Percentiles rank a stretch among this genome's conserved stretches.
These are phyloP conservation scores for Lupinus albus DNA, from an alignment of 306 rosid species.

Conservation along the genomic window DNA sequence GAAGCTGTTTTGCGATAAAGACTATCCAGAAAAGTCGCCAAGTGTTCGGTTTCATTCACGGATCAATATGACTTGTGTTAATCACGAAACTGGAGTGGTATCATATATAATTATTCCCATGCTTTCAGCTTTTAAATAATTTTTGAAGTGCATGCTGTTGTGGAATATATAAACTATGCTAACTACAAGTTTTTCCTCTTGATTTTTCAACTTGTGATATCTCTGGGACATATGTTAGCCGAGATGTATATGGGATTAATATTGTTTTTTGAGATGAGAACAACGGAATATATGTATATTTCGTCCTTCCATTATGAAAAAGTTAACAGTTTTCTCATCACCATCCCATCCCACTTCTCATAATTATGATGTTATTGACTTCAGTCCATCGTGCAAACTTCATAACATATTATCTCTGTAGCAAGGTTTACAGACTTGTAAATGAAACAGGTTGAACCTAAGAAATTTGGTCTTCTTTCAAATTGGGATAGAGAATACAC, in stretches of 20 bases:
- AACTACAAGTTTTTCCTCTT: neutral
- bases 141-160: constrained; percentile 7
- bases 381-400: constrained; percentile 10
- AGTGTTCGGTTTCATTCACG: constrained; percentile 98
- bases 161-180: constrained; percentile 21
- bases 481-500: constrained; percentile 98
- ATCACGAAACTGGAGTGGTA: constrained; percentile 99
- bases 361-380: neutral
- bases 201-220: constrained; percentile 7
- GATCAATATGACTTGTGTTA: constrained; percentile 93
- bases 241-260: constrained; percentile 20
- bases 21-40: constrained; percentile 99
- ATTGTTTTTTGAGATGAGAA: constrained; percentile 6
- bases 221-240: neutral
- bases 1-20: constrained; percentile 98
- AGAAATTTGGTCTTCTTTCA: constrained; percentile 90
- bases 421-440: constrained; percentile 23
- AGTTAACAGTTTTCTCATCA: neutral
- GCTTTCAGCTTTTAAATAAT: constrained; percentile 25
- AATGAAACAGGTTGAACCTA: constrained; percentile 82
- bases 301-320: neutral
- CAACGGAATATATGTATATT: neutral
- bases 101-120: constrained; percentile 39
- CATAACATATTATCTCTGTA: neutral
- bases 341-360: constrained; percentile 13